Evolutionary conservation across 331 rosid species (phyloP), one percentile per base, ranked within the genome.

Genomic region (Cydonia oblonga): DNA sequence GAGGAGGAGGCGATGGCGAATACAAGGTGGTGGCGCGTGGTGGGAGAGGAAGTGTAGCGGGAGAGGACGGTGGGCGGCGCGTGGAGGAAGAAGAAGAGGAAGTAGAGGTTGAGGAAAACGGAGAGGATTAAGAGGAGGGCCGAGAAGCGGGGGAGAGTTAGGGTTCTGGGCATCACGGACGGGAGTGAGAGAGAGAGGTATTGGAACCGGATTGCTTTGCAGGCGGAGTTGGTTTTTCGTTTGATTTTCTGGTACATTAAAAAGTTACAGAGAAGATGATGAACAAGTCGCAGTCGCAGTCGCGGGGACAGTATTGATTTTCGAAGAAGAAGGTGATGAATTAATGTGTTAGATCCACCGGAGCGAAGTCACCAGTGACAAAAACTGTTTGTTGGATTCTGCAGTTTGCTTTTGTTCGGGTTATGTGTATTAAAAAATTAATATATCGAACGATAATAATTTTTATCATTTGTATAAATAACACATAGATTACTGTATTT

Each of bases 1-100:
- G 91, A 81, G 23, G 96, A 89, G 30, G 97, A 89, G 1, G 98
- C 97, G 49, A 93, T 74, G 20, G 96, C 60, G 74, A 93, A 91
- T 69, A 93, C 70, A 9, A 93, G 19, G n/a, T 93, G 92, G 75
- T 82, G 93, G 87, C 91, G 91, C 44, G 91, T 79, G 80, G 90
- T 84, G 8, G 86, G 66, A 5, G 57, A 12, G 2, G 58, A 46
- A 32, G 81, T 71, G 78, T 68, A 25, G 57, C 63, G 68, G 44
- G 74, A 28, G 70, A 49, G 12, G 18, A 72, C 19, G 20, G 62
- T 60, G 5, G 53, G 63, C 18, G 63, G 63, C 16, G 64, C 73
- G 14, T 67, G 23, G 81, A 76, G 12, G 38, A 70, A 49, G 66
- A 88, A 32, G n/a, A 85, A 49, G 66, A 88, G 38, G n/a, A 85